These are phyloP conservation scores for Neospora caninum DNA, from an alignment of 169 alveolate genomes.

Conservation along the genomic window DNA sequence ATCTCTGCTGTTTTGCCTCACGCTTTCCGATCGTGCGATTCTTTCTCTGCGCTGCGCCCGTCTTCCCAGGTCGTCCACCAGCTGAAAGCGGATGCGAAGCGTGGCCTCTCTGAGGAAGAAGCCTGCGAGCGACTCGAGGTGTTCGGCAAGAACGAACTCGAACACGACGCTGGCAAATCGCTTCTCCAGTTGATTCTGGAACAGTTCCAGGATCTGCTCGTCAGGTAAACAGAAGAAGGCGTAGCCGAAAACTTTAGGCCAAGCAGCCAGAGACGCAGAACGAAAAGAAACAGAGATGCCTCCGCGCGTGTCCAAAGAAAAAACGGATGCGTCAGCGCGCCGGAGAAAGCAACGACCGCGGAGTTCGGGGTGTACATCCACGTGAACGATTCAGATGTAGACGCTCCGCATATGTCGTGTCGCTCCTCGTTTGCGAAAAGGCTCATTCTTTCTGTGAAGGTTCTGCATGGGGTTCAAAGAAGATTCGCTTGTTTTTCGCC, in stretches of 20 bases:
- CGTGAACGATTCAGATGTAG: no score
- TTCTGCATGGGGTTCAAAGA: no score
- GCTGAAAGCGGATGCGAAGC: neutral
- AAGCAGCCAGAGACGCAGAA: neutral
- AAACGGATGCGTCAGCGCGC: neutral
- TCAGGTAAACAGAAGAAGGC: constrained; percentile 71
- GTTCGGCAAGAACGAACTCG: constrained; percentile 63
- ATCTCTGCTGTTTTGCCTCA: neutral
- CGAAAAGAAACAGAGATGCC: neutral
- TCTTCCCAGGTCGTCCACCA: neutral
- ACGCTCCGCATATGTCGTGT: no score
- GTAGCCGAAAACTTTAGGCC: neutral
- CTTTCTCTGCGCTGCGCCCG: neutral
- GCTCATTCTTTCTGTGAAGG: no score
- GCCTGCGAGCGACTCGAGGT: constrained; percentile 57
- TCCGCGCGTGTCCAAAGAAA: neutral
- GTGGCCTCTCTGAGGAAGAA: constrained; percentile 28
- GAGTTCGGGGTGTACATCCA: no score
- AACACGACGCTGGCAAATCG: constrained; percentile 83
- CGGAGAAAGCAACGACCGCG: neutral
- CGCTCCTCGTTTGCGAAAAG: no score
- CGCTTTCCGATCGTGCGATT: neutral
- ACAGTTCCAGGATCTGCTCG: constrained; percentile 95
- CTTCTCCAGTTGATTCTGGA: constrained; percentile 89
- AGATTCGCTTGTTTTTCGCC: no score